Percentiles rank a stretch among this genome's conserved stretches.
Conservation (phyloP, 768 basidiomycete genomes). For the Glaciozyma antarctica region DNA sequence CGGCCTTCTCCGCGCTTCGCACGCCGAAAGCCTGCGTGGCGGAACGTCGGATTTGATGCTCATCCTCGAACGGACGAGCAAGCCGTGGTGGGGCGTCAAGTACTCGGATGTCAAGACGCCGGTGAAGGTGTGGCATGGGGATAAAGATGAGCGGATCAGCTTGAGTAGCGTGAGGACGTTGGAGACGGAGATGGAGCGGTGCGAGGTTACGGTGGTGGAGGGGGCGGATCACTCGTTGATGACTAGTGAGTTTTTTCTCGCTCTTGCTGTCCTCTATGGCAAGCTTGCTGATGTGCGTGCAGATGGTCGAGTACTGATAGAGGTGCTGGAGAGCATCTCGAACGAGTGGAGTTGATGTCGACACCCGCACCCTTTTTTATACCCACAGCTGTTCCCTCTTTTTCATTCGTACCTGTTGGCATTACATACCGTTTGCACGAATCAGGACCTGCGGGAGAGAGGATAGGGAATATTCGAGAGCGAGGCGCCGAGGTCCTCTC, state of each 20-base stretch:
- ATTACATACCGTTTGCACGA: too few relatives aligned
- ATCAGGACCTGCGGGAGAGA: too few relatives aligned
- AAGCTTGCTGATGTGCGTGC: not conserved
- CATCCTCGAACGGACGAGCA: conserved; percentile 71
- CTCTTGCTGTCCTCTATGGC: too few relatives aligned
- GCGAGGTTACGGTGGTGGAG: conserved; percentile 68
- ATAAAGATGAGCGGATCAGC: conserved; percentile 84
- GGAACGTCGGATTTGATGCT: conserved; percentile 82
- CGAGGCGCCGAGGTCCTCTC: too few relatives aligned
- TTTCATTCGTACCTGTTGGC: too few relatives aligned
- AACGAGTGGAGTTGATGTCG: conserved; percentile 8
- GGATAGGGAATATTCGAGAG: too few relatives aligned
- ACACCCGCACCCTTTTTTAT: too few relatives aligned
- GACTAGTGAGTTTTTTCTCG: conserved; percentile 49
- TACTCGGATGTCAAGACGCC: conserved; percentile 67
- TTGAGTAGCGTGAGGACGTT: conserved; percentile 78
- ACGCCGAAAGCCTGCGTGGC: conserved; percentile 85
- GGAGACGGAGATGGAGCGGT: conserved; percentile 79
- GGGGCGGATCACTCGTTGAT: conserved; percentile 88
- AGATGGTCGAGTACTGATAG: conserved; percentile 35
- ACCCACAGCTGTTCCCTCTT: too few relatives aligned
- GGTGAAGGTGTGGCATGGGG: conserved; percentile 85
- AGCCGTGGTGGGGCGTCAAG: conserved; percentile 79
- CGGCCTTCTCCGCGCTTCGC: conserved; percentile 84
- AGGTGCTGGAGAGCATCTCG: conserved; percentile 38